Evolutionary conservation across 345 rosid species (phyloP).

Genomic region (Murraya paniculata): DNA sequence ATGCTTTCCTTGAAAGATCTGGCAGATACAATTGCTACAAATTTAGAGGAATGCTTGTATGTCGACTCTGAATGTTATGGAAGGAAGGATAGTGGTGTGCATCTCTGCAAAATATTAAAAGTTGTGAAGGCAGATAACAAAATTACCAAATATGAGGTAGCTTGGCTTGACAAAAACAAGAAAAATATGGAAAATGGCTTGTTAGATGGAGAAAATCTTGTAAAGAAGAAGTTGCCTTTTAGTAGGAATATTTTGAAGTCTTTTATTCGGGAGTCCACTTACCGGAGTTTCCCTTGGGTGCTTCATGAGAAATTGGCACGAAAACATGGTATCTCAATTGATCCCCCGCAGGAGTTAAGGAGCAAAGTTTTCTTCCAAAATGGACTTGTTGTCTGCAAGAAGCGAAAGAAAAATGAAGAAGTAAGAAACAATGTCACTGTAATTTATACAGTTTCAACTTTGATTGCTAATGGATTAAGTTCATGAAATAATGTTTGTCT

Average conservation of each 20-base stretch:
- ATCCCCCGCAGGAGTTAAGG: slow-evolving; percentile 62
- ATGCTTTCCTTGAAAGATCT: slow-evolving; percentile 86
- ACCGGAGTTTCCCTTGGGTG: slow-evolving; percentile 83
- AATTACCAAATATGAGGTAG: slow-evolving; percentile 55
- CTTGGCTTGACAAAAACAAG: slow-evolving; percentile 64
- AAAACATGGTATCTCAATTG: slow-evolving; percentile 60
- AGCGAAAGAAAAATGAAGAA: slow-evolving; percentile 48
- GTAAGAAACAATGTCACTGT: slow-evolving; percentile 26
- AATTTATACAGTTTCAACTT: slow-evolving; percentile 12
- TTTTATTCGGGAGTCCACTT: slow-evolving; percentile 89
- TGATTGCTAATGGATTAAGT: neutral
- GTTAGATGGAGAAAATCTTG: slow-evolving; percentile 57
- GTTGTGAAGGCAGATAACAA: slow-evolving; percentile 37
- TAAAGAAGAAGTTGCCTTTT: slow-evolving; percentile 64
- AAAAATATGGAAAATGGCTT: slow-evolving; percentile 44
- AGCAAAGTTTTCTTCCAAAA: slow-evolving; percentile 50
- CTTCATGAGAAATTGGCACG: slow-evolving; percentile 65
- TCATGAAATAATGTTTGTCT: slow-evolving; percentile 15
- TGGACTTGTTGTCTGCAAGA: slow-evolving; percentile 58
- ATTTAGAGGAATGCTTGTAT: slow-evolving; percentile 54
- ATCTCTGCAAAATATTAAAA: slow-evolving; percentile 65
- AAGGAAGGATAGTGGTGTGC: slow-evolving; percentile 46
- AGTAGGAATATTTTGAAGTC: slow-evolving; percentile 82
- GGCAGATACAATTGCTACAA: slow-evolving; percentile 55
- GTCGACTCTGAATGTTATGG: slow-evolving; percentile 72